Percentiles rank a stretch among this genome's conserved stretches.
Evolutionary conservation across 2,329 filamentous ascomycete species (phyloP).

Genomic region (Penicillium hesseltinei): DNA sequence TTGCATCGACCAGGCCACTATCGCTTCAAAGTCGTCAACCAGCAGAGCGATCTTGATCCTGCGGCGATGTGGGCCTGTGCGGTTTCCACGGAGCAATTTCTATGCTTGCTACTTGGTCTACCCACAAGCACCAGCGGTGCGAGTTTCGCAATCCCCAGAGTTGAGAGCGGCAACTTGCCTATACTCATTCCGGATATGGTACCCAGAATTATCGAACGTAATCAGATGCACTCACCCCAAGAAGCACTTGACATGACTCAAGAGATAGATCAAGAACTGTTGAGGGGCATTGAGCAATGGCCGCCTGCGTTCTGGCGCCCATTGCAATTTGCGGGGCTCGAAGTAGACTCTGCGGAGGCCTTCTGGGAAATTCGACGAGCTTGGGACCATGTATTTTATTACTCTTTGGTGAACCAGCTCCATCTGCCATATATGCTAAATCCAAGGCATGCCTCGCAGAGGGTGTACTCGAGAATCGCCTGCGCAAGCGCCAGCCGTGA

Average conservation of each 20-base stretch:
- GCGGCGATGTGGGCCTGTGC: slow-evolving; percentile 39
- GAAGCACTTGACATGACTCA: slow-evolving; percentile 28
- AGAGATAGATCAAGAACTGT: slow-evolving; percentile 36
- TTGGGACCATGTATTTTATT: slow-evolving; percentile 40
- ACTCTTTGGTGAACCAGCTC: slow-evolving; percentile 40
- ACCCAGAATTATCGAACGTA: slow-evolving; percentile 41
- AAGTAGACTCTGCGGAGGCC: slow-evolving; percentile 16
- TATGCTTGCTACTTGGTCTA: slow-evolving; percentile 42
- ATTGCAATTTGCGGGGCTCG: slow-evolving; percentile 24
- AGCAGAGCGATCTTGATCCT: slow-evolving; percentile 11
- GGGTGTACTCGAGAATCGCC: slow-evolving; percentile 36
- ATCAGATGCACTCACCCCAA: slow-evolving; percentile 24
- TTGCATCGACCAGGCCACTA: slow-evolving; percentile 30
- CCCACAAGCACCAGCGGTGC: slow-evolving; percentile 30
- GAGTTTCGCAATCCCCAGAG: slow-evolving; percentile 16
- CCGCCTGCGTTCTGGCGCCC: slow-evolving; percentile 40
- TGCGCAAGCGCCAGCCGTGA: slow-evolving; percentile 43
- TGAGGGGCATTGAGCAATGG: slow-evolving; percentile 31
- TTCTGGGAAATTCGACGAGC: slow-evolving; percentile 35
- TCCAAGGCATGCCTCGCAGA: slow-evolving; percentile 27
- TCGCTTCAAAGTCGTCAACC: slow-evolving; percentile 14
- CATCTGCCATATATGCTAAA: slow-evolving; percentile 39
- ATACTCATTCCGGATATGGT: slow-evolving; percentile 31
- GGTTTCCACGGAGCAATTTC: slow-evolving; percentile 37
- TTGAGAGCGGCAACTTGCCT: slow-evolving; percentile 10